Evolutionary conservation across 2,329 filamentous ascomycete species (phyloP).

Genomic region (Juglanconis oblonga): DNA sequence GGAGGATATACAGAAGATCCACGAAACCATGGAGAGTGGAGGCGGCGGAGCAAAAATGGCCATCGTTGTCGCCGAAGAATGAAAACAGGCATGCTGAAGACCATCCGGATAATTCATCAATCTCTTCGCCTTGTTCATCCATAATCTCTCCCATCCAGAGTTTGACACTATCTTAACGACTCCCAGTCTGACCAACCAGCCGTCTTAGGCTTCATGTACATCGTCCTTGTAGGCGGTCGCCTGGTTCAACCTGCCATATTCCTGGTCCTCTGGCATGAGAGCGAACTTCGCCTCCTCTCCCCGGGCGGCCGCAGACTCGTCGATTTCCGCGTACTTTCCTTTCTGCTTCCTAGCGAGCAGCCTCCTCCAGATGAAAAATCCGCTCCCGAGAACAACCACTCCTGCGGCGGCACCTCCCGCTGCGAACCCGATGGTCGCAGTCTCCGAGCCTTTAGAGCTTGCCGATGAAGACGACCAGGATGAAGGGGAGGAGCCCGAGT

Average conservation of each 20-base stretch:
- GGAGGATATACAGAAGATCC: constrained; percentile 23
- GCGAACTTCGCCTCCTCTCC: background rate
- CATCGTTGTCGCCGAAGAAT: constrained; percentile 19
- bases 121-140: no score
- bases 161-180: no score
- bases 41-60: constrained; percentile 22
- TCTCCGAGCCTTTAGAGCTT: background rate
- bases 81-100: background rate
- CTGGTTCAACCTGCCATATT: background rate
- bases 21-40: constrained; percentile 21
- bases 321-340: background rate
- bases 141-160: no score
- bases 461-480: background rate
- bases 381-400: background rate
- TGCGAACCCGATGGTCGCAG: background rate
- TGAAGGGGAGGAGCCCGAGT: background rate
- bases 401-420: background rate
- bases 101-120: no score
- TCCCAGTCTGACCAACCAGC: no score
- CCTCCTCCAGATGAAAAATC: background rate
- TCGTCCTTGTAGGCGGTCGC: background rate
- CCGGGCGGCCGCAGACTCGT: background rate
- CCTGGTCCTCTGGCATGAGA: background rate
- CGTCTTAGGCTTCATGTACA: no score
- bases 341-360: background rate